Conservation (phyloP, 148 eudicot species). For the Gaultheria prostrata region DNA sequence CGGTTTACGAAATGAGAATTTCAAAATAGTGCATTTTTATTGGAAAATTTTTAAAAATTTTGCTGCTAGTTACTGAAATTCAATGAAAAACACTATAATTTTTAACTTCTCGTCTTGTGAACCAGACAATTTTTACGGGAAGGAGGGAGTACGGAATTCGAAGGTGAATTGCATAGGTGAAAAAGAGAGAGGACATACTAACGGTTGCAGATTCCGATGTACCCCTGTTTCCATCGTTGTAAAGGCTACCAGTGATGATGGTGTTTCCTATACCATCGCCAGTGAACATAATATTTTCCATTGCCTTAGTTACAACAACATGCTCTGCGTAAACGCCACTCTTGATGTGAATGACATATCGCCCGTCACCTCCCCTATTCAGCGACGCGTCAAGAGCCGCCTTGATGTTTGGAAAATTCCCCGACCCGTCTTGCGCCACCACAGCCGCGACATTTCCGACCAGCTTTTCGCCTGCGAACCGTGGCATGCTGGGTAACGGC, state of each 20-base stretch:
- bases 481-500: background rate
- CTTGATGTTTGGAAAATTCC: constrained; percentile 33
- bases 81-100: no score
- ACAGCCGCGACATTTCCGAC: constrained; percentile 17
- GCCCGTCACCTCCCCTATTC: constrained; percentile 15
- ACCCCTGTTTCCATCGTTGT: constrained; percentile 28
- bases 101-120: no score
- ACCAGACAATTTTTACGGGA: background rate
- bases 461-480: background rate
- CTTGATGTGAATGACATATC: constrained; percentile 43
- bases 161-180: background rate
- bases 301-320: constrained; percentile 21
- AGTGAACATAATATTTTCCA: constrained; percentile 35
- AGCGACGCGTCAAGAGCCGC: constrained; percentile 29
- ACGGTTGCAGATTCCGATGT: constrained; percentile 43
- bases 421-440: constrained; percentile 63
- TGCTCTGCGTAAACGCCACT: constrained; percentile 37
- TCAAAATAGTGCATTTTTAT: no score
- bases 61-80: no score
- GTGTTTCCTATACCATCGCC: constrained; percentile 53
- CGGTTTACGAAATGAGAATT: no score
- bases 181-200: constrained; percentile 24
- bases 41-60: no score
- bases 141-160: background rate
- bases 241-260: constrained; percentile 35